A percentile compares a stretch with the other conserved stretches of the same genome.
Conservation (phyloP, 108 stramenopile genomes). For the Mayamaea pseudoterrestris region DNA sequence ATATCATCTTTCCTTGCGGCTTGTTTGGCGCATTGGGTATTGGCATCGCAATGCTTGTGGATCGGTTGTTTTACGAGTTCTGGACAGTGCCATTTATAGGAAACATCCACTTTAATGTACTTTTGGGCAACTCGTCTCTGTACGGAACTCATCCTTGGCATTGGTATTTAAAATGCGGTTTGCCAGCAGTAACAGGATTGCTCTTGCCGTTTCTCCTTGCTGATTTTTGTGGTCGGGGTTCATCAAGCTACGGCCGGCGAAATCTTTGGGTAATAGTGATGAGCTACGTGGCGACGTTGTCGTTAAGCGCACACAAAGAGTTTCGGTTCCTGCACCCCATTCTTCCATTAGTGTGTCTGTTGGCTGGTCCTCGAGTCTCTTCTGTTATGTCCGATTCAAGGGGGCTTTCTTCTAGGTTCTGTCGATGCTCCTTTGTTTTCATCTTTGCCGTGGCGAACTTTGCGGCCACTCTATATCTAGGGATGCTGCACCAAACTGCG, state of each 20-base stretch:
- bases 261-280: constrained; percentile 37
- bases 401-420: not conserved
- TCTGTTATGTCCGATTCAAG: not conserved
- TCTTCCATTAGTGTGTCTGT: constrained; percentile 68
- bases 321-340: constrained; percentile 90
- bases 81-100: constrained; percentile 74
- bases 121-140: constrained; percentile 42
- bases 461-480: constrained; percentile 41
- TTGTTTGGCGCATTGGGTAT: constrained; percentile 44
- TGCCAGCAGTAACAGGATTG: constrained; percentile 62
- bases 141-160: constrained; percentile 78
- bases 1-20: constrained; percentile 29
- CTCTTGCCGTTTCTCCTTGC: constrained; percentile 47
- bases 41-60: constrained; percentile 31
- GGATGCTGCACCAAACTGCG: constrained; percentile 58
- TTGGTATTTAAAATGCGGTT: constrained; percentile 73
- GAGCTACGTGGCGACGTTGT: constrained; percentile 55
- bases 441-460: constrained; percentile 22
- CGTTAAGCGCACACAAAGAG: constrained; percentile 88
- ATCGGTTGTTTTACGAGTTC: constrained; percentile 70
- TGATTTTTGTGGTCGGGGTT: too few species aligned
- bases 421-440: constrained; percentile 1
- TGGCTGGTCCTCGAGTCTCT: constrained; percentile 36
- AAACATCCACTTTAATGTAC: constrained; percentile 78
- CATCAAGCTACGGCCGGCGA: constrained; percentile 5